A percentile compares a stretch with the other conserved stretches of the same genome.
Conservation (phyloP, 306 rosid species). For the Cucurbita pepo region DNA sequence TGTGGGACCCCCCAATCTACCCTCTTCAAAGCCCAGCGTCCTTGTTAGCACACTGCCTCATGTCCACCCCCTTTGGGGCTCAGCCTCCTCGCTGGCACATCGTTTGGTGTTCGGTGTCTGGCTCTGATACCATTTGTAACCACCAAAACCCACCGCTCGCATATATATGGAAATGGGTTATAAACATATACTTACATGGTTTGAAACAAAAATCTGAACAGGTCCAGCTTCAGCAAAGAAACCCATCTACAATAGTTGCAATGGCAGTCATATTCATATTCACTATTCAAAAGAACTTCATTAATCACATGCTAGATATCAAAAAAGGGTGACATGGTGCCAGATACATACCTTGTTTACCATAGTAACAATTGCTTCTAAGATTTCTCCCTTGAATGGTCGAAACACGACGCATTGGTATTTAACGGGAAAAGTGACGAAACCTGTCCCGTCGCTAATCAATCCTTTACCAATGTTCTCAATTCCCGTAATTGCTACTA, state of each 20-base stretch:
- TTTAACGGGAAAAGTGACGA: slow-evolving; percentile 86
- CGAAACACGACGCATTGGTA: slow-evolving; percentile 94
- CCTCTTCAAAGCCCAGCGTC: too few relatives aligned
- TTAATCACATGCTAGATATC: not conserved
- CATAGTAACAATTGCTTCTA: slow-evolving; percentile 93
- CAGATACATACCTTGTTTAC: slow-evolving; percentile 62
- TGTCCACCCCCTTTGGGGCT: too few relatives aligned
- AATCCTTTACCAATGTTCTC: slow-evolving; percentile 75
- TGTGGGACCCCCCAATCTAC: too few relatives aligned
- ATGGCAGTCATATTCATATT: slow-evolving; percentile 1
- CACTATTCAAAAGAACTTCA: not conserved
- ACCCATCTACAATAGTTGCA: slow-evolving; percentile 55
- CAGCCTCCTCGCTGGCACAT: too few relatives aligned
- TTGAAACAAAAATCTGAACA: slow-evolving; percentile 91
- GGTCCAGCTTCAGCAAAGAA: slow-evolving; percentile 99
- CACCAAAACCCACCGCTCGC: too few relatives aligned
- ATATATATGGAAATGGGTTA: not conserved
- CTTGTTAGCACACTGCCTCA: too few relatives aligned
- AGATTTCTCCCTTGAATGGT: slow-evolving; percentile 91
- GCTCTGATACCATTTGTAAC: too few relatives aligned
- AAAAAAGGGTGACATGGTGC: not conserved
- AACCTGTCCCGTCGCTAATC: slow-evolving; percentile 92
- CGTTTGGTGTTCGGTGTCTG: too few relatives aligned
- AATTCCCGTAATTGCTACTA: slow-evolving; percentile 89
- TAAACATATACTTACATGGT: slow-evolving; percentile 44